Percentiles rank a stretch among this genome's conserved stretches.
phyloP scores from a whole-genome alignment of 805 yeast genomes.

The Danielia oregonensis region DNA sequence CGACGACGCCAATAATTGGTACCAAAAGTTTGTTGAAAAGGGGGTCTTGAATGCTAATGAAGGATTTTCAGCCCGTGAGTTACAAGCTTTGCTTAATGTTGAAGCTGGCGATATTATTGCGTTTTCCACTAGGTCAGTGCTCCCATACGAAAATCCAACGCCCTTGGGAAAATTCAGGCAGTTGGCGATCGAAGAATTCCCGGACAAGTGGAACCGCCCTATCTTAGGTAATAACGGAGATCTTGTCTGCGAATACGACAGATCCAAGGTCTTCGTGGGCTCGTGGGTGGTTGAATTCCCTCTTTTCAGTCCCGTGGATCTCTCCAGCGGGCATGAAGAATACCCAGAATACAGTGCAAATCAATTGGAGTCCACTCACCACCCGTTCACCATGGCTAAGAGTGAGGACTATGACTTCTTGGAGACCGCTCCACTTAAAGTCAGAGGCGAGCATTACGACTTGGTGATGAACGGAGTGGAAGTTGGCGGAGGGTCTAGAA shows the following conservation, averaged over 20 bases:
- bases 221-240: slow-evolving; percentile 16
- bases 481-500: slow-evolving; percentile 94
- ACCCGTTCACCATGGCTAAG: slow-evolving; percentile 94
- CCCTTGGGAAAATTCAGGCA: slow-evolving; percentile 88
- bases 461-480: slow-evolving; percentile 92
- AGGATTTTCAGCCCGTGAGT: slow-evolving; percentile 13
- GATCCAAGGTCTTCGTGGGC: slow-evolving; percentile 48
- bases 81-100: slow-evolving; percentile 34
- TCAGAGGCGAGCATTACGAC: slow-evolving; percentile 90
- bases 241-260: slow-evolving; percentile 11
- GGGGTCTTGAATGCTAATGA: slow-evolving; percentile 16
- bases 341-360: slow-evolving; percentile 61
- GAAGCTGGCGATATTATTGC: slow-evolving; percentile 73
- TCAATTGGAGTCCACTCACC: slow-evolving; percentile 74
- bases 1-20: slow-evolving; percentile 44
- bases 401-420: slow-evolving; percentile 61
- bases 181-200: slow-evolving; percentile 55
- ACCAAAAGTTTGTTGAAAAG: slow-evolving; percentile 29
- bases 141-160: slow-evolving; percentile 89
- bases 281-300: slow-evolving; percentile 94
- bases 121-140: slow-evolving; percentile 63
- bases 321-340: slow-evolving; percentile 16
- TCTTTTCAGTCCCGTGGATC: slow-evolving; percentile 73
- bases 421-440: slow-evolving; percentile 52
- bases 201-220: slow-evolving; percentile 47